Evolutionary conservation across 768 basidiomycete species (phyloP).

Genomic region (Tricholoma sp.): DNA sequence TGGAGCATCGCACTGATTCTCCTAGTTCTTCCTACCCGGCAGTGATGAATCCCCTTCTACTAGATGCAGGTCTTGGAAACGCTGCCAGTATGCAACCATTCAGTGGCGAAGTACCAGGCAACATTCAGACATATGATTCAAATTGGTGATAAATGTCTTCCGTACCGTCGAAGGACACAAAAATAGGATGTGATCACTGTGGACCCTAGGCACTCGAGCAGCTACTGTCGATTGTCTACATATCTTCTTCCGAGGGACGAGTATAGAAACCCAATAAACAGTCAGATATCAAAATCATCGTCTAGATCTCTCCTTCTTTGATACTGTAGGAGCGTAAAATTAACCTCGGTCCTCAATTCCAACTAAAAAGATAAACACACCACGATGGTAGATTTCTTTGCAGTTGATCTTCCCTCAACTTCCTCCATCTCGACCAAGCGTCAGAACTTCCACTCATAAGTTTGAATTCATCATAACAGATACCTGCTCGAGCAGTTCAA

Average conservation of each 20-base stretch:
- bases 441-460: constrained; percentile 6
- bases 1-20: constrained; percentile 5
- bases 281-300: constrained; percentile 58
- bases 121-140: not conserved
- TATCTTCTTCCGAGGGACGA: not conserved
- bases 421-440: constrained; percentile 44
- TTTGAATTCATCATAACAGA: constrained; percentile 5
- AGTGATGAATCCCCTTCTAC: not conserved
- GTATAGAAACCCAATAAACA: not conserved
- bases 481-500: constrained; percentile 84
- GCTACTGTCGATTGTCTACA: too few relatives aligned
- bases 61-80: not conserved
- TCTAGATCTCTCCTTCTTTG: constrained; percentile 63
- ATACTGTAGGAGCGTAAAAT: constrained; percentile 32
- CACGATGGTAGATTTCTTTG: constrained; percentile 57
- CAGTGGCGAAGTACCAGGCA: not conserved
- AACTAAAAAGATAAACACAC: constrained; percentile 27
- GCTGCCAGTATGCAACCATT: not conserved
- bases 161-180: not conserved
- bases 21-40: not conserved
- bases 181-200: not conserved
- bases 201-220: too few relatives aligned
- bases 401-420: constrained; percentile 40
- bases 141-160: not conserved
- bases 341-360: not conserved